phyloP scores from a whole-genome alignment of 306 rosid species.

The Ammopiptanthus mongolicus region DNA sequence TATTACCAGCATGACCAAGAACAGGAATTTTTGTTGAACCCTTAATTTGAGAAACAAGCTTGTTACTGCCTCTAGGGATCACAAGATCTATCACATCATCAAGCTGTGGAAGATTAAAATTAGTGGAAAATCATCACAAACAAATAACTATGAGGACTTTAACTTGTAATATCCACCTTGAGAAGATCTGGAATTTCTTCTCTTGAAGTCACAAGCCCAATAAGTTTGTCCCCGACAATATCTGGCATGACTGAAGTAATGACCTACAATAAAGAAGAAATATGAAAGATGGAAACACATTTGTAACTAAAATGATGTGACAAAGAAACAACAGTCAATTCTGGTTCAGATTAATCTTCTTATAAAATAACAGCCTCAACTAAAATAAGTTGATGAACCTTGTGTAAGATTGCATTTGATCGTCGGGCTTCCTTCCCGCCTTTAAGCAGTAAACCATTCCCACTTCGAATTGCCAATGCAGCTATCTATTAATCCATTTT shows the following conservation, averaged over 20 bases:
- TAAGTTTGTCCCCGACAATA: slow-evolving; percentile 62
- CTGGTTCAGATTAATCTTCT: background rate
- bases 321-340: background rate
- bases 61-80: slow-evolving; percentile 90
- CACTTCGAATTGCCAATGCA: slow-evolving; percentile 84
- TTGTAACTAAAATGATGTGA: background rate
- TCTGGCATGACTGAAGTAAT: slow-evolving; percentile 71
- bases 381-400: slow-evolving; percentile 45
- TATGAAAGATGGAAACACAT: background rate
- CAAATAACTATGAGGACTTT: slow-evolving; percentile 9
- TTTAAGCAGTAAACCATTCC: slow-evolving; percentile 88
- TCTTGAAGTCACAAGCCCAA: slow-evolving; percentile 85
- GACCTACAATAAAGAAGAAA: slow-evolving; percentile 42
- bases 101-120: slow-evolving; percentile 52
- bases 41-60: slow-evolving; percentile 84
- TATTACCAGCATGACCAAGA: slow-evolving; percentile 91
- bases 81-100: slow-evolving; percentile 94
- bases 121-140: slow-evolving; percentile 20
- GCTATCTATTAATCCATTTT: slow-evolving; percentile 58
- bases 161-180: slow-evolving; percentile 43
- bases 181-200: slow-evolving; percentile 90
- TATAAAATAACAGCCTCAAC: background rate
- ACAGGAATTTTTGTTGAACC: slow-evolving; percentile 88
- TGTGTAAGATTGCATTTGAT: slow-evolving; percentile 72
- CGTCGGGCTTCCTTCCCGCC: slow-evolving; percentile 91